Percentiles rank a stretch among this genome's conserved stretches.
These are phyloP conservation scores for Alternaria gaisen DNA, from an alignment of 2,329 filamentous ascomycete genomes.

Conservation along the genomic window DNA sequence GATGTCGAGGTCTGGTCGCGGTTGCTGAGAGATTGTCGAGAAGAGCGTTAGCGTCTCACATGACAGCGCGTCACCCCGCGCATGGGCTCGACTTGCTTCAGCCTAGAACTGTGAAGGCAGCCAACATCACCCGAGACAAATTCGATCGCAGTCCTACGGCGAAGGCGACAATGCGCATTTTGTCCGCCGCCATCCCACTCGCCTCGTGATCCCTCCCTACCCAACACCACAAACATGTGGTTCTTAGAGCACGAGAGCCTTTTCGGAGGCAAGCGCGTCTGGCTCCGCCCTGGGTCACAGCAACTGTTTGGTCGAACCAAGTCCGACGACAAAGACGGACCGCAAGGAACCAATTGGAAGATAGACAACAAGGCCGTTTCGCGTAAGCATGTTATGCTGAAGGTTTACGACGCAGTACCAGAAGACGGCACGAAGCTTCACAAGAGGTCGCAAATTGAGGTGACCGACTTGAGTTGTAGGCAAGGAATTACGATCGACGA, in stretches of 20 bases:
- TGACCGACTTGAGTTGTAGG: constrained; percentile 82
- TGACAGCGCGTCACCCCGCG: constrained; percentile 19
- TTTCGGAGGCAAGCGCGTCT: constrained; percentile 72
- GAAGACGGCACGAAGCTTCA: constrained; percentile 72
- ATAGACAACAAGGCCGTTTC: constrained; percentile 87
- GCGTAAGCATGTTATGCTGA: constrained; percentile 83
- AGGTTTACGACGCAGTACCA: constrained; percentile 70
- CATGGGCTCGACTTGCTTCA: constrained; percentile 3
- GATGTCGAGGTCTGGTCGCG: background rate
- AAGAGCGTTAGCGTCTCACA: constrained; percentile 14
- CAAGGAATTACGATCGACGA: constrained; percentile 83
- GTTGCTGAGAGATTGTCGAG: background rate
- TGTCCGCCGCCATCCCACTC: background rate
- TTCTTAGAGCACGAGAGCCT: constrained; percentile 64
- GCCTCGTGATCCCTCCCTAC: background rate
- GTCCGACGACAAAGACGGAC: constrained; percentile 60
- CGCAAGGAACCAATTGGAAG: constrained; percentile 53
- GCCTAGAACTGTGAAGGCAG: constrained; percentile 2
- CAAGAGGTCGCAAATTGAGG: constrained; percentile 72
- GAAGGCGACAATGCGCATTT: constrained; percentile 7
- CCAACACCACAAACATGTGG: constrained; percentile 56
- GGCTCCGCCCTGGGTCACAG: constrained; percentile 84
- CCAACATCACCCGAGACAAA: background rate
- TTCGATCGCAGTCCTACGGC: background rate
- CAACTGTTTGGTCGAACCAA: constrained; percentile 86